phyloP scores from a whole-genome alignment of 352 stramenopile genomes.

The Globisporangium mamillatum region DNA sequence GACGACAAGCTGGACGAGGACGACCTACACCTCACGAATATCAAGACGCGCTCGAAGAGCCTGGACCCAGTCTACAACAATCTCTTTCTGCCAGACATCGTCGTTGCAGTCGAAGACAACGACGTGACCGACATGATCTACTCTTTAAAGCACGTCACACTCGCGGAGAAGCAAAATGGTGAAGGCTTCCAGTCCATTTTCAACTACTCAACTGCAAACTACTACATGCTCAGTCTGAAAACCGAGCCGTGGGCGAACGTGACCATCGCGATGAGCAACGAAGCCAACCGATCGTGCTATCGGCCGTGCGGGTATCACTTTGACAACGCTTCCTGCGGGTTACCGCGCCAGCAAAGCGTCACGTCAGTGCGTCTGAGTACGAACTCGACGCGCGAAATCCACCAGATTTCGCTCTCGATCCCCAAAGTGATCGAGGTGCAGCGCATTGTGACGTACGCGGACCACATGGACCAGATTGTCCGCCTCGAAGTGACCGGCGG shows the following conservation, averaged over 20 bases:
- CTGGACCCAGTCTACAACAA: conserved; percentile 56
- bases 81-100: conserved; percentile 55
- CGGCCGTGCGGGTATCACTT: conserved; percentile 68
- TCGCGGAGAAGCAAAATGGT: conserved; percentile 35
- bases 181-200: neutral
- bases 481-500: conserved; percentile 41
- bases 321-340: conserved; percentile 41
- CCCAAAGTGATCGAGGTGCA: conserved; percentile 63
- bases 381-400: conserved; percentile 63
- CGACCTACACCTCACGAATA: conserved; percentile 58
- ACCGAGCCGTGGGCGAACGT: conserved; percentile 73
- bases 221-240: conserved; percentile 46
- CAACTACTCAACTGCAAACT: conserved; percentile 23
- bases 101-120: conserved; percentile 70
- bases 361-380: conserved; percentile 48
- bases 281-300: conserved; percentile 60
- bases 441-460: conserved; percentile 48
- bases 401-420: conserved; percentile 49
- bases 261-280: conserved; percentile 76
- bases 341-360: conserved; percentile 70
- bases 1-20: conserved; percentile 70
- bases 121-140: conserved; percentile 48
- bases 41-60: conserved; percentile 40
- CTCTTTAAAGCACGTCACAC: conserved; percentile 35
- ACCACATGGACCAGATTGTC: conserved; percentile 59